Percentiles rank a stretch among this genome's conserved stretches.
Evolutionary conservation across 1,284 basidiomycete genomes (phyloP).

Genomic region (Rhodotorula sp.): DNA sequence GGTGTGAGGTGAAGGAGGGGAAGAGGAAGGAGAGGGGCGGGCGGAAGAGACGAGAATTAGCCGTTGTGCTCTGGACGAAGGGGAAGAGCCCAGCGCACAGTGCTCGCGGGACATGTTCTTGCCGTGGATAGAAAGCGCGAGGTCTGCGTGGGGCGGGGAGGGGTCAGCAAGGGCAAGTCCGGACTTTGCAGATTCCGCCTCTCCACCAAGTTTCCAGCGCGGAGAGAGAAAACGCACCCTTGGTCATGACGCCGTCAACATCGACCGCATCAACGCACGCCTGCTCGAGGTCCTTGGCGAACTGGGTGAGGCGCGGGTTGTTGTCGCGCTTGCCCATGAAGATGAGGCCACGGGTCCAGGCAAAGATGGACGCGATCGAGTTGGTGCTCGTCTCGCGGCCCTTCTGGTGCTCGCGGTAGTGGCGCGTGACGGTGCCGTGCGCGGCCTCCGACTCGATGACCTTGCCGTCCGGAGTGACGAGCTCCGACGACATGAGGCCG

Average conservation of each 20-base stretch:
- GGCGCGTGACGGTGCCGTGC: slow-evolving; percentile 59
- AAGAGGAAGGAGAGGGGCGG: background rate
- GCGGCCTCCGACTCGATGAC: slow-evolving; percentile 91
- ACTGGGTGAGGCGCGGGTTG: slow-evolving; percentile 73
- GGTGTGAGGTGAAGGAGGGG: background rate
- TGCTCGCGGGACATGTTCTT: slow-evolving; percentile 75
- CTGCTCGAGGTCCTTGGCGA: slow-evolving; percentile 79
- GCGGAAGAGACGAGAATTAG: background rate
- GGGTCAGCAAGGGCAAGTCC: background rate
- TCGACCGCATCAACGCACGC: slow-evolving; percentile 92
- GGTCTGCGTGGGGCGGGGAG: slow-evolving; percentile 55
- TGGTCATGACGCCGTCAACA: slow-evolving; percentile 45
- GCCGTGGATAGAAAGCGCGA: slow-evolving; percentile 94
- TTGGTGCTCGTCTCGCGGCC: slow-evolving; percentile 91
- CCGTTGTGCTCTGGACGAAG: background rate
- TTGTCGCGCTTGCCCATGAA: slow-evolving; percentile 83
- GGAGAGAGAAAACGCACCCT: slow-evolving; percentile 27
- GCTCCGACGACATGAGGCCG: slow-evolving; percentile 97
- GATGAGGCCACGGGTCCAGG: slow-evolving; percentile 89
- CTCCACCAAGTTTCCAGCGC: too few relatives aligned
- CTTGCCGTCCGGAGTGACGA: slow-evolving; percentile 92
- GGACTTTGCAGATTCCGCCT: too few relatives aligned
- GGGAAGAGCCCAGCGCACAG: slow-evolving; percentile 63
- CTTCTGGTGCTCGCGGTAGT: slow-evolving; percentile 97
- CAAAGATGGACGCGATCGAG: slow-evolving; percentile 97